A percentile compares a stretch with the other conserved stretches of the same genome.
These are phyloP conservation scores for fission yeast (Schizosaccharomyces pombe) DNA, from an alignment of 805 yeast genomes.

Conservation along the genomic window DNA sequence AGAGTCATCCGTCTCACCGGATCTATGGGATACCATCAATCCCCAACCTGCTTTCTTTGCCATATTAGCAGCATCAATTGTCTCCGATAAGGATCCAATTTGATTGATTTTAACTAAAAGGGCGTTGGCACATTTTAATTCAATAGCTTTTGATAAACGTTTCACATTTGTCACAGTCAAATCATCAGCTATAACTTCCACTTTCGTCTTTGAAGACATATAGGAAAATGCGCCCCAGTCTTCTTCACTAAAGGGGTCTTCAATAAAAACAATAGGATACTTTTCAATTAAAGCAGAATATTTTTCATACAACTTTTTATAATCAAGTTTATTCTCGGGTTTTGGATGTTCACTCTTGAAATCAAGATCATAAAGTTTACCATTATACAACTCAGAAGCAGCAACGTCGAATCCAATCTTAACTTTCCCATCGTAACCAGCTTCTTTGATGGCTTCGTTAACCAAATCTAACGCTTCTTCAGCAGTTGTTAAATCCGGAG, in stretches of 20 bases:
- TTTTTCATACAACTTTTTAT: constrained; percentile 64
- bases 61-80: constrained; percentile 89
- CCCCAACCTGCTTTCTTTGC: constrained; percentile 96
- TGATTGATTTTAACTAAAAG: constrained; percentile 94
- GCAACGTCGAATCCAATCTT: constrained; percentile 90
- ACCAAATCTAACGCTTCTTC: constrained; percentile 93
- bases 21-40: constrained; percentile 99
- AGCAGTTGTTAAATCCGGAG: constrained; percentile 88
- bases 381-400: constrained; percentile 90
- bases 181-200: constrained; percentile 94
- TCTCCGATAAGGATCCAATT: constrained; percentile 89
- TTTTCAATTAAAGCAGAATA: constrained; percentile 58
- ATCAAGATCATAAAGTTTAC: constrained; percentile 91
- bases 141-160: constrained; percentile 87
- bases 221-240: constrained; percentile 97
- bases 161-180: constrained; percentile 94
- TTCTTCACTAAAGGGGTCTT: constrained; percentile 98
- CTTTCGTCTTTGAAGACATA: constrained; percentile 30
- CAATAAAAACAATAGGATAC: constrained; percentile 94
- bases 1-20: constrained; percentile 98
- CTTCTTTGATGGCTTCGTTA: constrained; percentile 64
- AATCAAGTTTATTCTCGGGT: constrained; percentile 71
- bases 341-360: constrained; percentile 93
- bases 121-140: constrained; percentile 85
- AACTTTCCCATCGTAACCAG: constrained; percentile 88